Conservation (phyloP, 1,284 basidiomycete genomes). For the Leccinum insolens region DNA sequence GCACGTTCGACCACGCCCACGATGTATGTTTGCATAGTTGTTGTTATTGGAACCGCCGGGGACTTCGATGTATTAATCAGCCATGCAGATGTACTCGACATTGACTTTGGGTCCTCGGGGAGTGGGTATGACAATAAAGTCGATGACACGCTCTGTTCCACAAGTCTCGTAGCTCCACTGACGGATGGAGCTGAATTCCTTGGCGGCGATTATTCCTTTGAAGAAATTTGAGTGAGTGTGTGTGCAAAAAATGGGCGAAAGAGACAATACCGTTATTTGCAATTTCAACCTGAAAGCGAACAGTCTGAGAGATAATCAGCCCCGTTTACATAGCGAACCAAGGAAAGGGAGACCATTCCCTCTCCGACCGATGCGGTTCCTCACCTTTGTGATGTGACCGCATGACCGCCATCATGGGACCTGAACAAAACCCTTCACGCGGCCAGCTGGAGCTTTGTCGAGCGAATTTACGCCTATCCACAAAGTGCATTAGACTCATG, state of each 20-base stretch:
- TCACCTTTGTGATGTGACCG: constrained; percentile 94
- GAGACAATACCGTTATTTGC: constrained; percentile 83
- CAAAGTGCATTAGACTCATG: constrained; percentile 18
- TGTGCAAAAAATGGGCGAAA: constrained; percentile 7
- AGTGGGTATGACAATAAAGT: constrained; percentile 99
- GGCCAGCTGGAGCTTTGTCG: constrained; percentile 78
- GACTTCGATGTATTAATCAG: constrained; percentile 98
- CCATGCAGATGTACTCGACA: constrained; percentile 99
- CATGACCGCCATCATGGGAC: constrained; percentile 63
- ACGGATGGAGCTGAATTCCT: constrained; percentile 97
- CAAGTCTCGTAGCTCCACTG: constrained; percentile 99
- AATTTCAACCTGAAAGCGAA: constrained; percentile 63
- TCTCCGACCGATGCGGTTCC: constrained; percentile 23
- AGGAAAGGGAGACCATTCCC: not conserved
- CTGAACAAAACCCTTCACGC: constrained; percentile 92
- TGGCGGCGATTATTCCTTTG: constrained; percentile 89
- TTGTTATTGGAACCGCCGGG: constrained; percentile 99
- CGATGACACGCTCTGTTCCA: constrained; percentile 93
- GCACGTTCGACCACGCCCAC: constrained; percentile 97
- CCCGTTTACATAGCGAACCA: not conserved
- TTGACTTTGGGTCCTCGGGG: constrained; percentile 99
- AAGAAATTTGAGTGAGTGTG: constrained; percentile 25
- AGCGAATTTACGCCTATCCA: constrained; percentile 87
- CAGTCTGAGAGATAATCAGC: constrained; percentile 15
- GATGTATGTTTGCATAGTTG: constrained; percentile 99